Percentiles rank a stretch among this genome's conserved stretches.
Conservation (phyloP, 345 rosid genomes). For the Anastatica hierochuntica region DNA sequence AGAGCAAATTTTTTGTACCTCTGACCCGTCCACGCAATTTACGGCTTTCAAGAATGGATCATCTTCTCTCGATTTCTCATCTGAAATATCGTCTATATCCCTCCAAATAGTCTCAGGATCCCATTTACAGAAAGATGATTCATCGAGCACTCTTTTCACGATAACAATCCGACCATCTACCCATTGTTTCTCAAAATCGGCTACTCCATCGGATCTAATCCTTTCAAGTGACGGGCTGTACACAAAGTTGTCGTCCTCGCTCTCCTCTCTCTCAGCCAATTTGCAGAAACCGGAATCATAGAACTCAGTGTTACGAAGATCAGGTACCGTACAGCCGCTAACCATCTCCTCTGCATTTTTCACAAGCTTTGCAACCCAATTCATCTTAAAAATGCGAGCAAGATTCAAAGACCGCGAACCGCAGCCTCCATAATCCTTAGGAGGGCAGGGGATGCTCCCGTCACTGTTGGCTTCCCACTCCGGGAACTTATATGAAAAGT, state of each 20-base stretch:
- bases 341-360: constrained; percentile 95
- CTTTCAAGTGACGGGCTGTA: constrained; percentile 53
- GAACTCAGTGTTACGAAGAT: constrained; percentile 21
- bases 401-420: constrained; percentile 54
- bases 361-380: constrained; percentile 95
- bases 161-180: constrained; percentile 60
- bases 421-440: constrained; percentile 79
- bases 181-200: constrained; percentile 71
- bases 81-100: constrained; percentile 60
- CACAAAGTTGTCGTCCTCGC: constrained; percentile 48
- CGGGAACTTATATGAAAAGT: constrained; percentile 50
- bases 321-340: constrained; percentile 60
- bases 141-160: constrained; percentile 56
- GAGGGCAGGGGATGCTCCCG: constrained; percentile 90
- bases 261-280: constrained; percentile 47
- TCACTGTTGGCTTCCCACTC: constrained; percentile 79
- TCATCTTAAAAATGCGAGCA: constrained; percentile 89
- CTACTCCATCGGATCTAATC: constrained; percentile 45
- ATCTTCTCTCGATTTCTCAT: constrained; percentile 58
- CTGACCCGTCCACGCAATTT: constrained; percentile 67
- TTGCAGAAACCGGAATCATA: constrained; percentile 36
- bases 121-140: constrained; percentile 59
- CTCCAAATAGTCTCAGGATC: constrained; percentile 70
- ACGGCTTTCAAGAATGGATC: constrained; percentile 58
- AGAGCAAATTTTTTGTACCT: constrained; percentile 36